Percentiles rank a stretch among this genome's conserved stretches.
phyloP scores from a whole-genome alignment of 164 flowering plant genomes.

The Piper betle region DNA sequence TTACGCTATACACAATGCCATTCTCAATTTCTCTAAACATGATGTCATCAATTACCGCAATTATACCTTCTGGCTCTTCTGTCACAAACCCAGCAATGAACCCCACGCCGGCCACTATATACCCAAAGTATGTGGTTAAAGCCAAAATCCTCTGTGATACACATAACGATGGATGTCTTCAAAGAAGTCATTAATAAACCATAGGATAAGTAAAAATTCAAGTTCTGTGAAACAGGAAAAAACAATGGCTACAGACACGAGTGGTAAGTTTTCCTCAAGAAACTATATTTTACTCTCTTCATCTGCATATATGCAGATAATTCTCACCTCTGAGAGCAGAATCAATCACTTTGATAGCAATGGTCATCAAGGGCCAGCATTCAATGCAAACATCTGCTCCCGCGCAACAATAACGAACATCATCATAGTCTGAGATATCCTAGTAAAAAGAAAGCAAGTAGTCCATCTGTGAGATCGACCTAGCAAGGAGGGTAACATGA shows the following conservation, averaged over 20 bases:
- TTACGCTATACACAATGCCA: too few species aligned
- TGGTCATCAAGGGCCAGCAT: conserved; percentile 98
- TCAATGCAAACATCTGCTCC: conserved; percentile 91
- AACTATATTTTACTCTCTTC: not conserved
- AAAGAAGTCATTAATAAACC: too few species aligned
- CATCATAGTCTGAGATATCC: conserved; percentile 99
- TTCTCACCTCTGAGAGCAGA: conserved; percentile 75
- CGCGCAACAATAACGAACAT: conserved; percentile 90
- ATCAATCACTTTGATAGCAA: conserved; percentile 89
- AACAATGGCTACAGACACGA: too few species aligned
- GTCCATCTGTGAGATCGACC: not conserved
- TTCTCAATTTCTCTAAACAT: too few species aligned
- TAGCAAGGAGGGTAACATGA: not conserved
- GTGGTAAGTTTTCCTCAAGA: not conserved
- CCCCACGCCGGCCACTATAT: conserved; percentile 98
- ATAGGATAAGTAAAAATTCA: too few species aligned
- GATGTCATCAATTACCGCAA: not conserved
- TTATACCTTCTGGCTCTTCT: conserved; percentile 84
- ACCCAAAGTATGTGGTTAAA: conserved; percentile 94
- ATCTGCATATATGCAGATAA: not conserved
- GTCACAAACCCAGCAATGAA: conserved; percentile 99
- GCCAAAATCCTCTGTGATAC: conserved; percentile 80
- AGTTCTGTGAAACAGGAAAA: too few species aligned
- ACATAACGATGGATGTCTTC: not conserved
- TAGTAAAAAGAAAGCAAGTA: conserved; percentile 5